These are phyloP conservation scores for Cochliopodium minus DNA, from an alignment of 208 protist species.

Conservation along the genomic window DNA sequence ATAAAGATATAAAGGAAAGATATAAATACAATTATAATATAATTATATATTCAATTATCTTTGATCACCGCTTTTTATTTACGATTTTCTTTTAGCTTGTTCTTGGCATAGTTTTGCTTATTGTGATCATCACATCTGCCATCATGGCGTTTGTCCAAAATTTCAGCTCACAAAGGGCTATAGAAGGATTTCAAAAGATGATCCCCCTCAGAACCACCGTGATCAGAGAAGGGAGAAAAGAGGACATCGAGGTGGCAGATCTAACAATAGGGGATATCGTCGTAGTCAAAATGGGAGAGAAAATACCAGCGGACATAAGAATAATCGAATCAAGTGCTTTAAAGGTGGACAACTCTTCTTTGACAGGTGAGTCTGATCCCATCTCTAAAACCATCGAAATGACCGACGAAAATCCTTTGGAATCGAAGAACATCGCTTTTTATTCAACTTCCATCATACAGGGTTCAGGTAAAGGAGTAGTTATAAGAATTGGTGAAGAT, in stretches of 20 bases:
- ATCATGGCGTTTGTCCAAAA: too few relatives aligned
- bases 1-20: too few relatives aligned
- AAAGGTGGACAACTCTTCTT: constrained; percentile 44
- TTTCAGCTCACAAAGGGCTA: too few relatives aligned
- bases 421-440: constrained; percentile 46
- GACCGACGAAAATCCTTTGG: constrained; percentile 25
- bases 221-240: constrained; percentile 9
- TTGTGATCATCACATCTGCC: too few relatives aligned
- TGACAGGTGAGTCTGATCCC: constrained; percentile 49
- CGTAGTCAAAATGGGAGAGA: constrained; percentile 40
- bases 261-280: constrained; percentile 51
- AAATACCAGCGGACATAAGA: constrained; percentile 50
- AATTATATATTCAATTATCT: too few relatives aligned
- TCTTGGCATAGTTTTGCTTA: too few relatives aligned
- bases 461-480: constrained; percentile 39
- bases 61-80: too few relatives aligned
- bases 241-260: constrained; percentile 10
- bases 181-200: too few relatives aligned
- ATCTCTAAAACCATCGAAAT: constrained; percentile 18
- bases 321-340: constrained; percentile 31
- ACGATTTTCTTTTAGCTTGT: too few relatives aligned
- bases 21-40: too few relatives aligned
- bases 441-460: constrained; percentile 33
- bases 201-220: too few relatives aligned
- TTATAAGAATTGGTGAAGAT: constrained; percentile 46